Base-by-base conservation (phyloP, 306 rosid species). In the Medicago arabica region DNA sequence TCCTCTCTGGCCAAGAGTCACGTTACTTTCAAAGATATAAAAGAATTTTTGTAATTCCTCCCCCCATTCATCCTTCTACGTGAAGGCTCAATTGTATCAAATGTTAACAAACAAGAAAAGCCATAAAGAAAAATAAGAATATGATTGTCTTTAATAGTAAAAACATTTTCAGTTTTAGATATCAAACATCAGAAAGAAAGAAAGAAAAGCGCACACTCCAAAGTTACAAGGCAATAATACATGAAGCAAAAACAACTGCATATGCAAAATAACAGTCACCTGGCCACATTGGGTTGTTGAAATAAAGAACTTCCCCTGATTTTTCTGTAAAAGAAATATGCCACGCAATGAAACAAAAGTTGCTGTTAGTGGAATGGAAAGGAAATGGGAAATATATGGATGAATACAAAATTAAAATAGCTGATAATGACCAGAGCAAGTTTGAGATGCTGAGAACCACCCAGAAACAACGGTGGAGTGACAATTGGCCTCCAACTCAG, bases 211-310 rank as follows among this genome's bases (percentile, higher is more conserved):
- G 13, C n/a, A 12, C 58, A 61, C 60, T 80, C 8, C 21, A 55
- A 41, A 19, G 17, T 67, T 16, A 76, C 39, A 61, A 47, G 60
- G 64, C 36, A 76, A 80, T 18, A 46, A 39, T 50, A 25, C 39
- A 83, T 4, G 64, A 17, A 47, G 36, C 16, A 58, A 7, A 49
- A 25, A 73, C 21, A 67, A 47, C 57, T 5, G 53, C 57, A 71
- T 36, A 18, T 9, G 47, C 47, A 68, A 25, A 47, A 59, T 38
- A 53, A 68, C 53, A 72, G 86, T 25, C 82, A 96, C 99, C 99
- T 15, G 96, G 97, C 98, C 99, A 96, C 99, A 96, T 90, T 5
- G 98, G 99, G 77, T 92, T 96, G 98, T 96, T 92, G 88, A 90
- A 96, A 86, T 89, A 96, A 69, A 75, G 79, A 36, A 4, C 47